phyloP scores from a whole-genome alignment of 2,329 filamentous ascomycete genomes.

The Xylogone sp. region DNA sequence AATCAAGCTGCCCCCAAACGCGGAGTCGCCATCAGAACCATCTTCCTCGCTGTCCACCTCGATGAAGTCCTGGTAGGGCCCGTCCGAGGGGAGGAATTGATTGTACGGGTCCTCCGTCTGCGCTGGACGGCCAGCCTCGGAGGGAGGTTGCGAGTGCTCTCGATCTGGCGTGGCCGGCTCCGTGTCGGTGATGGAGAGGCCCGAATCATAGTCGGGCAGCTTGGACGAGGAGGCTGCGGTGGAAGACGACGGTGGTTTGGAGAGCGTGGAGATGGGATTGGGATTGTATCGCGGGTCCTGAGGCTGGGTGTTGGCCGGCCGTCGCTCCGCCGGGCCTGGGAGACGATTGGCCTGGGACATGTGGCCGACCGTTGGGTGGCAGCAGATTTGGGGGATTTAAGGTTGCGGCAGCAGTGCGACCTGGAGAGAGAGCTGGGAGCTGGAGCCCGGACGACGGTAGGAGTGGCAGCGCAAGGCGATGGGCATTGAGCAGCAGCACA shows the following conservation, averaged over 20 bases:
- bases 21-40: constrained; percentile 8
- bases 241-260: not conserved
- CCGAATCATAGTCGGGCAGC: not conserved
- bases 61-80: not conserved
- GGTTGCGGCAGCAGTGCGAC: not conserved
- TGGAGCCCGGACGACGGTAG: not conserved
- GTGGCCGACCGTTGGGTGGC: no score
- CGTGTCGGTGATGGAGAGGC: not conserved
- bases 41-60: not conserved
- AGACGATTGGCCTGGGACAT: not conserved
- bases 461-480: not conserved
- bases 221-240: not conserved
- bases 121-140: not conserved
- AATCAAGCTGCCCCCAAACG: constrained; percentile 13
- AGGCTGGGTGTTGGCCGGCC: not conserved
- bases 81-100: not conserved
- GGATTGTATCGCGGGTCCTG: not conserved
- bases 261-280: not conserved
- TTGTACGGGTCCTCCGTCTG: not conserved
- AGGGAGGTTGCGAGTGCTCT: not conserved
- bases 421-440: not conserved
- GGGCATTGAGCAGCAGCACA: not conserved
- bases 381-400: not conserved
- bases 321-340: not conserved
- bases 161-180: not conserved